Base-by-base conservation (phyloP, 768 basidiomycete genomes). In the Fomitopsis pulvina region DNA sequence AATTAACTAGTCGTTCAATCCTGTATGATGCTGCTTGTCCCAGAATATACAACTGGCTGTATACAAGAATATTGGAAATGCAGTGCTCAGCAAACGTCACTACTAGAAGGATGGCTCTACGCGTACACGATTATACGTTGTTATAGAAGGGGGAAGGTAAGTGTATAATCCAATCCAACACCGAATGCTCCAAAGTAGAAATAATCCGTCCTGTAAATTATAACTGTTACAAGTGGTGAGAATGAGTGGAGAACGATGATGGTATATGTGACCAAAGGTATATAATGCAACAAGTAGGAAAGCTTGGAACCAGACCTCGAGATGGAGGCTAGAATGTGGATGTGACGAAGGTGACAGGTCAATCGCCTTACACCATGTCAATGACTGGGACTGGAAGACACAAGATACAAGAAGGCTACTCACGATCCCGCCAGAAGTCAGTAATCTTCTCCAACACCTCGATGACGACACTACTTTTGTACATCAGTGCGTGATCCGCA, bases 401-500 rank as follows among this genome's bases (percentile, higher is more conserved):
- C 38, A n/a, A 1, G 24, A 7, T 37, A 25, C 2, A 48, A 37
- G 38, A 14, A 39, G 5, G 16, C 24, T 12, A 48, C 59, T 48
- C 47, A 57, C 62, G 60, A 29, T 57, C 56, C 12, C 57, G 56
- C 70, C 70, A 71, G 45, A 55, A 79, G 47, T 78, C 75, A 52
- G 78, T 68, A 34, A 87, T 68, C 52, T 76, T 74, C 66, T 93
- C 91, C 39, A 93, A 68, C 28, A 88, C 87, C 55, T 93, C 91
- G 24, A 93, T 80, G 46, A 93, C 87, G 27, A 92, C 87, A 50
- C 78, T 76, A 63, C 86, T 87, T 63, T 84, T 85, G 68, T 92
- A 96, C 90, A 99, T 92, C 47, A 99, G 73, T 44, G 83, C 85
- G 66, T 99, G 95, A 57, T 92, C 92, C 18, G 90, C 94, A 30